Percentiles rank a stretch among this genome's conserved stretches.
These are phyloP conservation scores for Thalia dealbata DNA, from an alignment of 176 grass and related monocot species.

Conservation along the genomic window DNA sequence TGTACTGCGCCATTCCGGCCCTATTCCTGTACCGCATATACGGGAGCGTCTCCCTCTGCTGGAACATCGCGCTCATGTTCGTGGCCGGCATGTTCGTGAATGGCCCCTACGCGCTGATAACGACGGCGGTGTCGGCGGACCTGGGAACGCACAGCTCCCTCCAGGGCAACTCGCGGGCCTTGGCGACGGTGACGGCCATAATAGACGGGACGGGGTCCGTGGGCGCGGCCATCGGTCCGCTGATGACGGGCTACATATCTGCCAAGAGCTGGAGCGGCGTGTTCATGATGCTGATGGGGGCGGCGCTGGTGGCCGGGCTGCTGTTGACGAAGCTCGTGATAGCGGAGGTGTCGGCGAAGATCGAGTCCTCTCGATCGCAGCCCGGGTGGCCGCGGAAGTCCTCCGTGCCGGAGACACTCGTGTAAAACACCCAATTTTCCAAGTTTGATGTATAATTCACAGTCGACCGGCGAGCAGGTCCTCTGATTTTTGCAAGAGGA, in stretches of 20 bases:
- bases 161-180: background rate
- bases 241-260: slow-evolving; percentile 12
- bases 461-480: background rate
- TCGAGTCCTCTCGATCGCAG: background rate
- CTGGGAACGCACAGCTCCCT: slow-evolving; percentile 11
- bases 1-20: slow-evolving; percentile 15
- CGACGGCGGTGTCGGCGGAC: slow-evolving; percentile 9
- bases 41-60: slow-evolving; percentile 7
- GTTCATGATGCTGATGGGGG: slow-evolving; percentile 10
- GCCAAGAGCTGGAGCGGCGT: slow-evolving; percentile 6
- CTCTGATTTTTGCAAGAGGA: background rate
- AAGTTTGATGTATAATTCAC: too few species aligned
- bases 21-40: slow-evolving; percentile 9
- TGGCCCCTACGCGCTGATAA: slow-evolving; percentile 11
- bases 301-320: background rate
- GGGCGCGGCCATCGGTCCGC: slow-evolving; percentile 5
- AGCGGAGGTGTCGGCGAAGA: slow-evolving; percentile 5
- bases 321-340: slow-evolving; percentile 7
- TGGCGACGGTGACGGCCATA: slow-evolving; percentile 11
- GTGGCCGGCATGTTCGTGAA: slow-evolving; percentile 11
- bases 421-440: background rate
- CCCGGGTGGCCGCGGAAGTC: background rate
- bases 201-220: slow-evolving; percentile 13
- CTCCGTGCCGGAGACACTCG: background rate
- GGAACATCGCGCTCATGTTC: slow-evolving; percentile 13